Conservation (phyloP, 192 early-diverging fungal species). For the Glomus cerebriforme region DNA sequence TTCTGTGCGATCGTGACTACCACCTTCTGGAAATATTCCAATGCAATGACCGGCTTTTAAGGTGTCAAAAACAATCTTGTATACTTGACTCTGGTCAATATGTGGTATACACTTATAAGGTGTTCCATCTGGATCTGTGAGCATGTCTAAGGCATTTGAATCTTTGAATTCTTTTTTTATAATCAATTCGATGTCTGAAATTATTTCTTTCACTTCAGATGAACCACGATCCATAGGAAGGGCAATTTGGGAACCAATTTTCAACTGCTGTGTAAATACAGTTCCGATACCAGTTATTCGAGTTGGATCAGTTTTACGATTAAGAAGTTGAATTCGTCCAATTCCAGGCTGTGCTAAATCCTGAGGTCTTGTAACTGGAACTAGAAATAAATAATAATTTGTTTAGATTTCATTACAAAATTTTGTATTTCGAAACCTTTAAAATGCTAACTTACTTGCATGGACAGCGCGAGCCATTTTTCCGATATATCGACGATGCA, state of each 20-base stretch:
- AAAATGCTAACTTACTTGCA: constrained; percentile 64
- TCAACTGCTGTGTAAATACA: constrained; percentile 66
- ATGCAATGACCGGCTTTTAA: constrained; percentile 76
- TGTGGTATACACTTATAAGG: constrained; percentile 75
- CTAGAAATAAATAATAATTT: constrained; percentile 42
- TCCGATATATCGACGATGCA: constrained; percentile 85
- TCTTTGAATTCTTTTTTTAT: constrained; percentile 81
- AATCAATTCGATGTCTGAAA: constrained; percentile 80
- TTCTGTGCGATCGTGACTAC: constrained; percentile 94
- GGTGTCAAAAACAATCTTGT: constrained; percentile 77
- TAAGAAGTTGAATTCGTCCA: constrained; percentile 70
- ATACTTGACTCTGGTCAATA: constrained; percentile 89
- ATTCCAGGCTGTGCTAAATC: constrained; percentile 77
- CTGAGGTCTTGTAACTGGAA: constrained; percentile 92
- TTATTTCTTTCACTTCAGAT: constrained; percentile 73
- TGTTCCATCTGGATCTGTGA: constrained; percentile 61
- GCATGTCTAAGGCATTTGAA: constrained; percentile 58
- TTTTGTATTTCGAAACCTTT: background rate
- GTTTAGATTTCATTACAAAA: constrained; percentile 16
- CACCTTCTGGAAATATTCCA: constrained; percentile 98
- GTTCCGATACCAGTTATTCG: constrained; percentile 72
- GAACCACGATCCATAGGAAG: constrained; percentile 62
- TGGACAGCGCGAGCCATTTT: constrained; percentile 72
- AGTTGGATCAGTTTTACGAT: constrained; percentile 68
- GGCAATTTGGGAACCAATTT: constrained; percentile 62